A percentile compares a stretch with the other conserved stretches of the same genome.
Evolutionary conservation across 179 eudicot species (phyloP).

Genomic region (Spergularia azorica): DNA sequence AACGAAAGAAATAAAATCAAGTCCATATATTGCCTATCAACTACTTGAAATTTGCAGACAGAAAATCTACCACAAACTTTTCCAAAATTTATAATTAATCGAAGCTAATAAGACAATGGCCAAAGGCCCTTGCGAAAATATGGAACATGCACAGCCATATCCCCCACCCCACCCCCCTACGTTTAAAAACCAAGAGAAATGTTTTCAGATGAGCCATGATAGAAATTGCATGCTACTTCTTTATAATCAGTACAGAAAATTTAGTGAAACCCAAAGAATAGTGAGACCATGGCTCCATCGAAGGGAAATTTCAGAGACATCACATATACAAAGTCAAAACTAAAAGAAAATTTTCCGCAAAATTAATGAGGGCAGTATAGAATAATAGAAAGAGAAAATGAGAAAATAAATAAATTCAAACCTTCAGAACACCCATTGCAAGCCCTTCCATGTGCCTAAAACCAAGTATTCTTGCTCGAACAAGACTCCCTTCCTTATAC

Average conservation of each 20-base stretch:
- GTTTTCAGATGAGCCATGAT: too few relatives aligned
- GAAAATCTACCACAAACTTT: too few relatives aligned
- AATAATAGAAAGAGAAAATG: not conserved
- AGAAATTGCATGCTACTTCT: too few relatives aligned
- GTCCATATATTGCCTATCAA: too few relatives aligned
- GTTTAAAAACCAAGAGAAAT: too few relatives aligned
- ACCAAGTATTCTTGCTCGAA: slow-evolving; percentile 87
- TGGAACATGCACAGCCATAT: too few relatives aligned
- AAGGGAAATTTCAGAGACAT: not conserved
- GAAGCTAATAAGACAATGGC: too few relatives aligned
- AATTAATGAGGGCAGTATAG: not conserved
- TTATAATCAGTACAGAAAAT: too few relatives aligned
- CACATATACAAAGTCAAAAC: not conserved
- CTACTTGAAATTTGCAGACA: not conserved
- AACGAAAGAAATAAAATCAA: slow-evolving; percentile 12
- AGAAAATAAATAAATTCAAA: slow-evolving; percentile 20
- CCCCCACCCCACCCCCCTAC: too few relatives aligned
- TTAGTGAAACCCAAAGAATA: too few relatives aligned
- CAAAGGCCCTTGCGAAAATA: too few relatives aligned
- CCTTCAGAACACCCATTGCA: slow-evolving; percentile 89
- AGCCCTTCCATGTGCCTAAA: slow-evolving; percentile 91
- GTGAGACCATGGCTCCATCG: not conserved
- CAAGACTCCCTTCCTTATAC: slow-evolving; percentile 74
- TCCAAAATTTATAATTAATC: too few relatives aligned
- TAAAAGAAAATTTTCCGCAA: not conserved